These are phyloP conservation scores for Saturnispora quitensis DNA, from an alignment of 805 yeast species.

Conservation along the genomic window DNA sequence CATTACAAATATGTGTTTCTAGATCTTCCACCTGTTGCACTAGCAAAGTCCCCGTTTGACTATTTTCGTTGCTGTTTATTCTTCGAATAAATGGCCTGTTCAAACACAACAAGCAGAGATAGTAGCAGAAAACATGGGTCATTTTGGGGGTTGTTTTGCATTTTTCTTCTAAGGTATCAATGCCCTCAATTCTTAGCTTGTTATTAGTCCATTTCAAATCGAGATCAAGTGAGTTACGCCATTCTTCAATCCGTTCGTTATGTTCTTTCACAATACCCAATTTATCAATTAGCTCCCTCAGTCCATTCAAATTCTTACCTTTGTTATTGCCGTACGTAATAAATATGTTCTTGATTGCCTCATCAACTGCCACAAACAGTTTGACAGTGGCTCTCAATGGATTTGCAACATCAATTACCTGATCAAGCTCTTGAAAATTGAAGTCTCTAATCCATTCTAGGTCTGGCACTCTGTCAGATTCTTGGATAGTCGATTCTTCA, in stretches of 20 bases:
- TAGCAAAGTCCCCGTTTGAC: background rate
- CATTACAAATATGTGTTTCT: constrained; percentile 10
- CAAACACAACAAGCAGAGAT: constrained; percentile 47
- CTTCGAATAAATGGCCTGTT: constrained; percentile 42
- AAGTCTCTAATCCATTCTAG: constrained; percentile 54
- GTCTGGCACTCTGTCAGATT: constrained; percentile 50
- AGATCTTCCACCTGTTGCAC: constrained; percentile 26
- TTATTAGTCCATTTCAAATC: constrained; percentile 41
- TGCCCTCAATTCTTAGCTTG: constrained; percentile 6
- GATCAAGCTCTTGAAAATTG: constrained; percentile 30
- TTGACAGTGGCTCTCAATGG: constrained; percentile 36
- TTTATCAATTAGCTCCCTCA: background rate
- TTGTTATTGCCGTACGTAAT: constrained; percentile 7
- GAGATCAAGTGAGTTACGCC: constrained; percentile 43
- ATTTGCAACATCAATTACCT: constrained; percentile 30
- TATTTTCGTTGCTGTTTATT: background rate
- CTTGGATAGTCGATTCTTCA: constrained; percentile 52
- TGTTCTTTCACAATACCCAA: constrained; percentile 1
- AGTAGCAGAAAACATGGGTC: constrained; percentile 47
- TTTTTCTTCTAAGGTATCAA: constrained; percentile 26
- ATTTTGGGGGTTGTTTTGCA: constrained; percentile 45
- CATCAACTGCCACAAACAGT: constrained; percentile 36
- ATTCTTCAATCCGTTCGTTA: constrained; percentile 18
- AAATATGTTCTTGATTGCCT: constrained; percentile 37
- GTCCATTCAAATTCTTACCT: background rate